Evolutionary conservation across 169 alveolate genomes (phyloP).

Genomic region (Toxoplasma gondii): DNA sequence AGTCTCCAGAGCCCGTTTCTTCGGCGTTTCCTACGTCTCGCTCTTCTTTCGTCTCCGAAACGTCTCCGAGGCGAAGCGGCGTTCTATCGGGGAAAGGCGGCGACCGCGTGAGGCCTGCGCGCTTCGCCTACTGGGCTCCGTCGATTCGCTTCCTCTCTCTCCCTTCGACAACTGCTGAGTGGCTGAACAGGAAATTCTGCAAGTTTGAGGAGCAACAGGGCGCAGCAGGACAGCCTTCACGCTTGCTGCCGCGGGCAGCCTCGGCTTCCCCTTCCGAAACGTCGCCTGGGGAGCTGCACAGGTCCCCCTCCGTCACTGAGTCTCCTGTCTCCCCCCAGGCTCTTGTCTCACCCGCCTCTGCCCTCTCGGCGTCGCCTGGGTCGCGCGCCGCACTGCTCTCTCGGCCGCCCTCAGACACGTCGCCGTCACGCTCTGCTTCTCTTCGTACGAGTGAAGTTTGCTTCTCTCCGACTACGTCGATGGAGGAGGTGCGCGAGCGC

Average conservation of each 20-base stretch:
- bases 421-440: background rate
- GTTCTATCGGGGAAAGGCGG: background rate
- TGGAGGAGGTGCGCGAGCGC: background rate
- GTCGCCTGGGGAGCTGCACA: background rate
- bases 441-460: background rate
- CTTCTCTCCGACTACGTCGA: background rate
- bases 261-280: background rate
- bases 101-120: background rate
- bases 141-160: background rate
- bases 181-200: background rate
- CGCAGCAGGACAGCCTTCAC: background rate
- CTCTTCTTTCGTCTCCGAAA: background rate
- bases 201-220: background rate
- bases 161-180: background rate
- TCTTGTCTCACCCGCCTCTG: background rate
- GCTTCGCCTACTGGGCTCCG: slow-evolving; percentile 15
- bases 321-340: background rate
- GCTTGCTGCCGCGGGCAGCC: background rate
- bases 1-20: background rate
- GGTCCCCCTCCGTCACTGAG: background rate
- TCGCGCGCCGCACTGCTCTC: no score
- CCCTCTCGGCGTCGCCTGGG: no score
- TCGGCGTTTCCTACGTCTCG: background rate
- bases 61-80: background rate
- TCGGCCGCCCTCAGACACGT: background rate